phyloP scores from a whole-genome alignment of 495 filamentous ascomycete genomes.

The Mycothermus thermophilus region DNA sequence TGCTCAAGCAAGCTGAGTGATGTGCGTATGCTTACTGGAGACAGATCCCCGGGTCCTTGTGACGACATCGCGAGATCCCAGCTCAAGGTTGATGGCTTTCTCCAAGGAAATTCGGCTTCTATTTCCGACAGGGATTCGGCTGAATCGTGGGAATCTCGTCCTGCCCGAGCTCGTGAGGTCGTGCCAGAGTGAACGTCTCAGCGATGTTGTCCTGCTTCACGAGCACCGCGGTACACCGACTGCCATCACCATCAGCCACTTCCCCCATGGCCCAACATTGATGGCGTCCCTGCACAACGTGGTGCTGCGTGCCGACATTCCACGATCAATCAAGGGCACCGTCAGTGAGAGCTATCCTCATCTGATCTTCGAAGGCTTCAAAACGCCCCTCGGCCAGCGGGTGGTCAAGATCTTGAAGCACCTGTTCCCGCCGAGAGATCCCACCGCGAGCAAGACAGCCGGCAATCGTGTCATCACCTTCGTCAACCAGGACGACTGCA shows the following conservation, averaged over 20 bases:
- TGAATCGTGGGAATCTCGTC: constrained; percentile 85
- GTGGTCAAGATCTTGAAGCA: constrained; percentile 89
- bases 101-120: constrained; percentile 92
- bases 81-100: constrained; percentile 69
- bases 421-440: constrained; percentile 81
- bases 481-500: constrained; percentile 85
- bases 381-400: constrained; percentile 62
- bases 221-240: constrained; percentile 92
- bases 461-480: constrained; percentile 89
- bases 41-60: constrained; percentile 45
- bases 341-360: constrained; percentile 92
- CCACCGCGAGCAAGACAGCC: constrained; percentile 50
- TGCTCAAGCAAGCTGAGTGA: neutral
- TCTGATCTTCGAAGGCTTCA: constrained; percentile 91
- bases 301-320: constrained; percentile 84
- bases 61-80: constrained; percentile 81
- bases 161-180: constrained; percentile 71
- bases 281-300: constrained; percentile 92
- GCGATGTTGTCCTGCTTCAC: constrained; percentile 78
- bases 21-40: neutral
- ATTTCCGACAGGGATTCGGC: constrained; percentile 74
- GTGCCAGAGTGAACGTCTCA: constrained; percentile 62
- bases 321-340: constrained; percentile 71
- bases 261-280: constrained; percentile 86
- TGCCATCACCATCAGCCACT: constrained; percentile 82